These are phyloP conservation scores for Eucalyptus lansdowneana DNA, from an alignment of 345 rosid species.

Conservation along the genomic window DNA sequence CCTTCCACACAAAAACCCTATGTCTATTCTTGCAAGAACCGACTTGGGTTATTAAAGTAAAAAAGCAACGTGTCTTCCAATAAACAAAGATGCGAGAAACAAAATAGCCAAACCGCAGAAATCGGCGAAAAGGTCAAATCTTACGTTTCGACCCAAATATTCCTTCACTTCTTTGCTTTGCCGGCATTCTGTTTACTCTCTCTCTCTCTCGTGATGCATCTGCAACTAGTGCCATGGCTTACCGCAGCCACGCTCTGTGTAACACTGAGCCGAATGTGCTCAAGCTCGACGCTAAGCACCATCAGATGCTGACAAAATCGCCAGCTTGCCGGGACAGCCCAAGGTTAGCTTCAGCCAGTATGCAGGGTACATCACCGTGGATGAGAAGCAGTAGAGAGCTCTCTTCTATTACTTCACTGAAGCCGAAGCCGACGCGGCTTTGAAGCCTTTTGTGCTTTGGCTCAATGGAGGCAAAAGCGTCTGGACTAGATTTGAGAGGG, in stretches of 20 bases:
- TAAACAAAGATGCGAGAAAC: not conserved
- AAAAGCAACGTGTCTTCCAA: not conserved
- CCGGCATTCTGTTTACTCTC: not conserved
- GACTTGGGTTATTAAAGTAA: not conserved
- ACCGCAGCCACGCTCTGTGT: not conserved
- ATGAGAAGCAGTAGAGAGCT: slow-evolving; percentile 9
- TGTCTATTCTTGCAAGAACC: not conserved
- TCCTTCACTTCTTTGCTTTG: not conserved
- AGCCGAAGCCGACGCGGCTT: no score
- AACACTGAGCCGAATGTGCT: not conserved
- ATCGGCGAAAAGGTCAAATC: not conserved
- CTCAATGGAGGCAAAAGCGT: no score
- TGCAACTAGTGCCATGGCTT: not conserved
- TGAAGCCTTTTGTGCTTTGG: no score
- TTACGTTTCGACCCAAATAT: not conserved
- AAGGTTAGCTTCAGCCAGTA: slow-evolving; percentile 13
- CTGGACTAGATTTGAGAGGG: no score
- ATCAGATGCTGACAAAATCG: not conserved
- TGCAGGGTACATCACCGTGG: slow-evolving; percentile 22
- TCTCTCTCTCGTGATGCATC: not conserved
- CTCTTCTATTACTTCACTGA: slow-evolving; percentile 43
- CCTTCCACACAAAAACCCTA: not conserved
- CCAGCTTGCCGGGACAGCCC: slow-evolving; percentile 27
- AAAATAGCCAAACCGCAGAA: not conserved
- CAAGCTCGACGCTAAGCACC: not conserved